Conservation (phyloP, 1,284 basidiomycete species). For the Pulveroboletus sp. region DNA sequence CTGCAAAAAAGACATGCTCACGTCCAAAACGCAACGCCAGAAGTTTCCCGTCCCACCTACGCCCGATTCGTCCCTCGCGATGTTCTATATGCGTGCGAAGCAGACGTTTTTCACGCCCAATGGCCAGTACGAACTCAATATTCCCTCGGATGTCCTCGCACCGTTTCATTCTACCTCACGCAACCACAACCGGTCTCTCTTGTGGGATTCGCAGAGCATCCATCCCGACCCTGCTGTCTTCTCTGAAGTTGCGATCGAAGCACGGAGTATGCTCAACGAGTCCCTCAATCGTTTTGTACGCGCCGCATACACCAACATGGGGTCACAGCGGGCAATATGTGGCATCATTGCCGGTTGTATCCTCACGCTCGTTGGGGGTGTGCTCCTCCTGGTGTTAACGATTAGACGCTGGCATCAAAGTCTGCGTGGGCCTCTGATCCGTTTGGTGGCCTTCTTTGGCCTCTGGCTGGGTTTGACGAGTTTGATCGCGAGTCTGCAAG, state of each 20-base stretch:
- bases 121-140: conserved; percentile 65
- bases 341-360: conserved; percentile 59
- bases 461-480: conserved; percentile 67
- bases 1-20: conserved; percentile 19
- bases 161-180: conserved; percentile 48
- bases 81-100: conserved; percentile 73
- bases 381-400: conserved; percentile 28
- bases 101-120: conserved; percentile 72
- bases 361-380: conserved; percentile 36
- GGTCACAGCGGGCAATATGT: conserved; percentile 63
- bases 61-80: conserved; percentile 53
- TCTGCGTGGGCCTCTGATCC: conserved; percentile 53
- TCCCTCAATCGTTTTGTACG: conserved; percentile 65
- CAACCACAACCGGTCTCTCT: conserved; percentile 8
- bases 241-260: conserved; percentile 51
- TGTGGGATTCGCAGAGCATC: conserved; percentile 29
- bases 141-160: conserved; percentile 62
- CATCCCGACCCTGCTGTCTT: conserved; percentile 67
- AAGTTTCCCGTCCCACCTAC: conserved; percentile 35
- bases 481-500: conserved; percentile 60
- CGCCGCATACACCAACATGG: conserved; percentile 71
- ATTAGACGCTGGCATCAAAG: conserved; percentile 39
- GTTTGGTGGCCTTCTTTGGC: conserved; percentile 60
- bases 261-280: conserved; percentile 53
- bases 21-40: conserved; percentile 24